These are phyloP conservation scores for Fusarium napiforme DNA, from an alignment of 2,329 filamentous ascomycete genomes.

Conservation along the genomic window DNA sequence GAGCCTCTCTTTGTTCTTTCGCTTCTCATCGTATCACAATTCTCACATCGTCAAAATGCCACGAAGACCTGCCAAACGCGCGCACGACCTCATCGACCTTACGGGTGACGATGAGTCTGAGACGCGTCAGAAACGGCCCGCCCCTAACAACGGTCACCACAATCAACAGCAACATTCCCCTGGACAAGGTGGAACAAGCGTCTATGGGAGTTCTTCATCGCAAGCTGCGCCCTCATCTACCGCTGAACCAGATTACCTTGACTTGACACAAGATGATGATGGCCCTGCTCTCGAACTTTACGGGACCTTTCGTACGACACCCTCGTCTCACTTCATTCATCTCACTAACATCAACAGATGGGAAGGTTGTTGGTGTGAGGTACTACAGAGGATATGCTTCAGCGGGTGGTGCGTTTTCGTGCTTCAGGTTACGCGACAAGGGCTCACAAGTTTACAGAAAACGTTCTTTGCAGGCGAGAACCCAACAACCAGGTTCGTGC, in stretches of 20 bases:
- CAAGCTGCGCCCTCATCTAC: conserved; percentile 29
- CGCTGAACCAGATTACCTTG: conserved; percentile 53
- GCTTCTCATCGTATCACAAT: not conserved
- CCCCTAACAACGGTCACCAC: conserved; percentile 17
- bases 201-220: conserved; percentile 24
- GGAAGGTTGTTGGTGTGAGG: conserved; percentile 63
- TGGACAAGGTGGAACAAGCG: conserved; percentile 34
- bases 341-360: conserved; percentile 48
- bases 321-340: not conserved
- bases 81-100: conserved; percentile 54
- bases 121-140: conserved; percentile 44
- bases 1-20: not conserved
- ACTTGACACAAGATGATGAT: conserved; percentile 58
- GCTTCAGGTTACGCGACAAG: not conserved
- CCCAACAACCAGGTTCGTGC: conserved; percentile 66
- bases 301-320: conserved; percentile 55
- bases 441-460: conserved; percentile 51
- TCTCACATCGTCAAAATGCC: conserved; percentile 27
- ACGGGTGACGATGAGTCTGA: conserved; percentile 50
- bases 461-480: conserved; percentile 72
- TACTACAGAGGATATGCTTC: conserved; percentile 74
- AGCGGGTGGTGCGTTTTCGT: conserved; percentile 55
- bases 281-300: conserved; percentile 58
- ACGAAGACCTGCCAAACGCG: conserved; percentile 49
- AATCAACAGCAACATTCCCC: conserved; percentile 13